Conservation (phyloP, 371 early-diverging fungal species). For the Capillidium rhysosporum region DNA sequence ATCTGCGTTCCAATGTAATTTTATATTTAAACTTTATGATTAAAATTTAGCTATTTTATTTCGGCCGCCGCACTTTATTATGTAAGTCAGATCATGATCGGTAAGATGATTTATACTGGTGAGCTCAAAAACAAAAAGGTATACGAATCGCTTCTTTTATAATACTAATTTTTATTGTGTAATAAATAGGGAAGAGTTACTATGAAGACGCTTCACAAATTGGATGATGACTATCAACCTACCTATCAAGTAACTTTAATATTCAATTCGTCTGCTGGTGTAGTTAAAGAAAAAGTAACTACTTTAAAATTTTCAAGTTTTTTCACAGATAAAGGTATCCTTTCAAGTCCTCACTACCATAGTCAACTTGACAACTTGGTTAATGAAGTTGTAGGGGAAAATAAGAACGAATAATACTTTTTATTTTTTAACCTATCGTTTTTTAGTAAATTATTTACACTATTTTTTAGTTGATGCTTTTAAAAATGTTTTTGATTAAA, state of each 20-base stretch:
- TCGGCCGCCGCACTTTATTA: background rate
- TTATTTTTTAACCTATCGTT: too few relatives aligned
- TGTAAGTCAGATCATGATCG: background rate
- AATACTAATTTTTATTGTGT: background rate
- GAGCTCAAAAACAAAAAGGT: background rate
- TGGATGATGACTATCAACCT: conserved; percentile 1
- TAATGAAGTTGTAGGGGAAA: background rate
- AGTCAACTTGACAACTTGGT: background rate
- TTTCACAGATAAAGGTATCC: background rate
- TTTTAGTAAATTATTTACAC: too few relatives aligned
- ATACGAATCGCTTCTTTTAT: too few relatives aligned
- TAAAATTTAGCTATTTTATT: conserved; percentile 1
- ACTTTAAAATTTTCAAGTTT: background rate
- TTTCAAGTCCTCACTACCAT: background rate
- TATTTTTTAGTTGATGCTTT: too few relatives aligned
- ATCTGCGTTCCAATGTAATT: background rate
- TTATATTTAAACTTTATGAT: background rate
- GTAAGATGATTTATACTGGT: background rate
- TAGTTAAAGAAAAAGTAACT: background rate
- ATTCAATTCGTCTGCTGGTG: background rate
- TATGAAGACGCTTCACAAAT: background rate
- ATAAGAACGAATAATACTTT: background rate
- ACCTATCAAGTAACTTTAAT: background rate
- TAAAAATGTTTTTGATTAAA: too few relatives aligned
- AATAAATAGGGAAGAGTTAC: background rate